Evolutionary conservation across 139 green algal species (phyloP), one percentile per base, ranked within the genome.

Genomic region (Chlorella sp.): DNA sequence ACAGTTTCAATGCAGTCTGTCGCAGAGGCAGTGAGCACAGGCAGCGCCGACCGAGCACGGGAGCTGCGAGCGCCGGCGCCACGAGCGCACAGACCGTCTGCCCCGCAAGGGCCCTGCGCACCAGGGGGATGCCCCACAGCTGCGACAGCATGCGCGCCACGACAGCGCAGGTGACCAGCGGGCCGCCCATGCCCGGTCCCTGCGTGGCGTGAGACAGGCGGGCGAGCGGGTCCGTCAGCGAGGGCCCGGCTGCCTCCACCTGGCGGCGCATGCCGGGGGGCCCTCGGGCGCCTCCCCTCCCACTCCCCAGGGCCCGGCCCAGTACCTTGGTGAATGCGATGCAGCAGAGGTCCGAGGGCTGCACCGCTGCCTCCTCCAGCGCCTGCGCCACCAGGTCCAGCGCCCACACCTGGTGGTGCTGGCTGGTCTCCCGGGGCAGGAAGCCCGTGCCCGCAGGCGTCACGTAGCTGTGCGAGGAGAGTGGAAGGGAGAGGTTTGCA

Each of bases 141-240:
- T 87, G 85, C 3, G 86, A 82, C 59, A 97, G 83, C 84, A 93
- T 93, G 40, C 94, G 85, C n/a, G 90, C 90, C 14, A 92, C 93
- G 33, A 97, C 82, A 1, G 93, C 94, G 67, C 89, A 93, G 3
- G 87, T 71, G 23, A 92, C 78, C 41, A 97, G 86, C 5, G 91
- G 91, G 8, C 85, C 94, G 4, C 94, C 94, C 94, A 98, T 98
- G 59, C 94, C 94, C 25, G 94, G 94, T 3, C 94, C 94, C 84
- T 92, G 82, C 62, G 7, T 0, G 3, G 31, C 36, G 3, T 25
- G 7, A 14, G n/a, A 14, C 14, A 15, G 33, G 29, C 3, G 14
- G 43, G 62, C 21, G 40, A n/a, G n/a, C n/a, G n/a, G n/a, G n/a
- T n/a, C n/a, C n/a, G n/a, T n/a, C n/a, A n/a, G n/a, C n/a, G n/a